Conservation (phyloP, 768 basidiomycete genomes). For the Neoboletus magnificus region DNA sequence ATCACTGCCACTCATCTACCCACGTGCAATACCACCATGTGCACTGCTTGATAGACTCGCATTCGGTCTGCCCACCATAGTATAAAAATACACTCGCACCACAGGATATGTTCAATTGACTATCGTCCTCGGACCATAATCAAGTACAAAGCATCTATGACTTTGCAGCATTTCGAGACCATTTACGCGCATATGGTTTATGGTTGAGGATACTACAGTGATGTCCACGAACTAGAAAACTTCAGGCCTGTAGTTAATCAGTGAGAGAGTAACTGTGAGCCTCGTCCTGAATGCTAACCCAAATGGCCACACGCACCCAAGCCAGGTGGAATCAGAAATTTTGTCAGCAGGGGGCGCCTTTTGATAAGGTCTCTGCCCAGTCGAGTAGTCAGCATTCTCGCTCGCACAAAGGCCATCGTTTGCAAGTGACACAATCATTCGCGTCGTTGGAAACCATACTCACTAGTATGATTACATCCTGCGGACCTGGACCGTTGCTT, state of each 20-base stretch:
- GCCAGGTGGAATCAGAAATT: neutral
- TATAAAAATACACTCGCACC: neutral
- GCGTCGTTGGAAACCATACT: neutral
- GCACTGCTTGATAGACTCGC: neutral
- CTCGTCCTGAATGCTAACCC: neutral
- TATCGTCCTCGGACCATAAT: neutral
- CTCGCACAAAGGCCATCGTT: neutral
- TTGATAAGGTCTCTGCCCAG: neutral
- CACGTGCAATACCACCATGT: too few species aligned
- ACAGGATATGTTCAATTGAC: neutral
- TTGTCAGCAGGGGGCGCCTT: neutral
- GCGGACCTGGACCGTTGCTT: too few species aligned
- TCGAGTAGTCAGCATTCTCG: neutral
- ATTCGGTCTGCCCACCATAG: neutral
- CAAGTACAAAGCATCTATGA: neutral
- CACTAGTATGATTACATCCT: neutral
- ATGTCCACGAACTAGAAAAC: neutral
- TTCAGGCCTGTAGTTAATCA: neutral
- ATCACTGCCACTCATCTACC: too few species aligned
- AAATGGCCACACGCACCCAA: neutral
- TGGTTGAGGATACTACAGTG: neutral
- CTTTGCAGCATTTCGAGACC: neutral
- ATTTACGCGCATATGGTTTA: too few species aligned
- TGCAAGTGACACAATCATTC: neutral
- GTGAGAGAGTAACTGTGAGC: neutral